Percentiles rank a stretch among this genome's conserved stretches.
phyloP scores from a whole-genome alignment of 768 basidiomycete species.

The Melanogaster broomeanus region DNA sequence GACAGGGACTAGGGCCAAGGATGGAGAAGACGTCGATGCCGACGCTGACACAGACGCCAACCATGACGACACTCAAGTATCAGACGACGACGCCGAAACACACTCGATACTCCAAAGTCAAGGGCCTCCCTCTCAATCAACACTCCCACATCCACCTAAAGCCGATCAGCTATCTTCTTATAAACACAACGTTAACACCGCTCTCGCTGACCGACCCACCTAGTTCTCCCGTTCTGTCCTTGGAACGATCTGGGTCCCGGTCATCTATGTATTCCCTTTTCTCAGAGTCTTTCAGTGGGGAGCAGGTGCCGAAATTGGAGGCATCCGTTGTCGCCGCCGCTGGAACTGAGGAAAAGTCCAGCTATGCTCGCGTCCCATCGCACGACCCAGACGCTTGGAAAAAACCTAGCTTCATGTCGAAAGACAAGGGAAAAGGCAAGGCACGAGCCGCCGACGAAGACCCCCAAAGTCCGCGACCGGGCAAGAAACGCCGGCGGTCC shows the following conservation, averaged over 20 bases:
- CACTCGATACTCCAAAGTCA: background rate
- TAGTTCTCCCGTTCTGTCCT: background rate
- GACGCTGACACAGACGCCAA: background rate
- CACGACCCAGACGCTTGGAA: slow-evolving; percentile 34
- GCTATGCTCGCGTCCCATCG: background rate
- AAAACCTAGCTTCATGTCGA: slow-evolving; percentile 32
- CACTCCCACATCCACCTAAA: background rate
- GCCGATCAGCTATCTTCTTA: background rate
- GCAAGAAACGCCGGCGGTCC: slow-evolving; percentile 18
- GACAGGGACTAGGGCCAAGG: background rate
- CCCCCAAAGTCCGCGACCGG: background rate
- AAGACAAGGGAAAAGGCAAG: slow-evolving; percentile 20
- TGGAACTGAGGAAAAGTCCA: background rate
- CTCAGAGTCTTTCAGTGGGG: slow-evolving; percentile 13
- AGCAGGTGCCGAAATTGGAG: background rate
- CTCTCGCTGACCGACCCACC: background rate
- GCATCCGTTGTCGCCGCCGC: background rate
- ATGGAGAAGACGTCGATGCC: background rate
- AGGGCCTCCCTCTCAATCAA: background rate
- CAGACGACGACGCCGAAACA: slow-evolving; percentile 6
- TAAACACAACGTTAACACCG: background rate
- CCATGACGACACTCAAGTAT: slow-evolving; percentile 2
- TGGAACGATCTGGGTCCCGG: background rate
- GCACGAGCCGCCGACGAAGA: slow-evolving; percentile 5
- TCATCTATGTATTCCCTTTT: slow-evolving; percentile 29